Percentiles rank a stretch among this genome's conserved stretches.
Evolutionary conservation across 805 yeast genomes (phyloP).

Genomic region (Clavispora fructus): DNA sequence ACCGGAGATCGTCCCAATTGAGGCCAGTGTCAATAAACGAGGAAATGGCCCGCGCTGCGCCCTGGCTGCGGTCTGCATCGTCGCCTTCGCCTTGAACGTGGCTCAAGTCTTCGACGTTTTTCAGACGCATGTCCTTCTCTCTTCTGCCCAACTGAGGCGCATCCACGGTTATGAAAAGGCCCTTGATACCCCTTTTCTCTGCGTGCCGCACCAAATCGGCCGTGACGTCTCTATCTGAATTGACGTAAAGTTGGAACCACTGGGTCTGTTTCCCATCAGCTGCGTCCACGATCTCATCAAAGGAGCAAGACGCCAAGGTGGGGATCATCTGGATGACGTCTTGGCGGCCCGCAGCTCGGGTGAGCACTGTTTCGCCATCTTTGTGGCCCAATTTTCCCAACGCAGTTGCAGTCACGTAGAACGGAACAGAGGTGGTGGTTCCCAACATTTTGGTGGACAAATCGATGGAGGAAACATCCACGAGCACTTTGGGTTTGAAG

Average conservation of each 20-base stretch:
- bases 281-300: slow-evolving; percentile 38
- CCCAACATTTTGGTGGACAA: slow-evolving; percentile 27
- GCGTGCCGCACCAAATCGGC: slow-evolving; percentile 30
- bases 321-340: slow-evolving; percentile 47
- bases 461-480: slow-evolving; percentile 27
- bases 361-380: slow-evolving; percentile 39
- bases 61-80: slow-evolving; percentile 61
- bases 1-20: slow-evolving; percentile 34
- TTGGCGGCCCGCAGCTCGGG: slow-evolving; percentile 35
- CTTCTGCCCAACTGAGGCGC: slow-evolving; percentile 61
- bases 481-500: slow-evolving; percentile 42
- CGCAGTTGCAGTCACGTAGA: slow-evolving; percentile 48
- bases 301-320: slow-evolving; percentile 33
- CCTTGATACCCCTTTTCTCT: slow-evolving; percentile 38
- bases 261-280: slow-evolving; percentile 31
- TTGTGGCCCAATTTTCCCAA: slow-evolving; percentile 39
- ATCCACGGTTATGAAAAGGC: slow-evolving; percentile 51
- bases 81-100: slow-evolving; percentile 35
- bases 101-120: slow-evolving; percentile 22
- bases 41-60: slow-evolving; percentile 75
- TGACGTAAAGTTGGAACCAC: slow-evolving; percentile 48
- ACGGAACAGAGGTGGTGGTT: slow-evolving; percentile 34
- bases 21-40: slow-evolving; percentile 58
- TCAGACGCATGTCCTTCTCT: slow-evolving; percentile 77
- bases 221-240: slow-evolving; percentile 30